Conservation (phyloP, 1,139 yeast genomes). For the Kodamaea ohmeri region DNA sequence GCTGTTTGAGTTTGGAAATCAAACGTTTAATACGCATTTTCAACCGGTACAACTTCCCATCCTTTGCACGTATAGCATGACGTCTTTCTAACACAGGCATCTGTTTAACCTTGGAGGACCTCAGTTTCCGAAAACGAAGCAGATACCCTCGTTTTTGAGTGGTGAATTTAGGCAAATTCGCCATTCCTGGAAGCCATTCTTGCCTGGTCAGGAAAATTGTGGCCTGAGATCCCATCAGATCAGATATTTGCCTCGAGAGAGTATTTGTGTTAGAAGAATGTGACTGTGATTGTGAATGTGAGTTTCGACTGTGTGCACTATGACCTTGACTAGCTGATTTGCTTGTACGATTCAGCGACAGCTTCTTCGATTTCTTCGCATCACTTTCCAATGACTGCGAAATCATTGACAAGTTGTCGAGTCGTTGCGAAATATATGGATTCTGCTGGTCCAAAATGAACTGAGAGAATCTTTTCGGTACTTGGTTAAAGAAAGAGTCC, state of each 20-base stretch:
- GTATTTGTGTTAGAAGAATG: constrained; percentile 5
- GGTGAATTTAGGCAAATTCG: constrained; percentile 2
- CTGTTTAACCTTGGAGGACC: constrained; percentile 16
- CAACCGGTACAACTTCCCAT: constrained; percentile 33
- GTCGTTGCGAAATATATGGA: constrained; percentile 25
- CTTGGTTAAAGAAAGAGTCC: constrained; percentile 27
- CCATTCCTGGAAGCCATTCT: constrained; percentile 7
- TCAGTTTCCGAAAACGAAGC: constrained; percentile 10
- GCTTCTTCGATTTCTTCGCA: constrained; percentile 12
- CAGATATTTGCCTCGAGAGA: constrained; percentile 28
- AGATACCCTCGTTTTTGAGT: constrained; percentile 6
- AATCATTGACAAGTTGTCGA: constrained; percentile 27
- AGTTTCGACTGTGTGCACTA: neutral
- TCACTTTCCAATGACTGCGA: constrained; percentile 27
- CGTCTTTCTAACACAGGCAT: constrained; percentile 22
- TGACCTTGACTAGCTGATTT: neutral
- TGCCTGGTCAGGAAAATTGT: constrained; percentile 45
- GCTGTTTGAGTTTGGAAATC: constrained; percentile 22
- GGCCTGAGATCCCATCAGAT: constrained; percentile 45
- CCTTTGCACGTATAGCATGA: constrained; percentile 36
- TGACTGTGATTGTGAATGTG: constrained; percentile 2
- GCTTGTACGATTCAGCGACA: constrained; percentile 3
- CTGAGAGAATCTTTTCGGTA: constrained; percentile 43
- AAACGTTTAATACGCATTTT: constrained; percentile 27
- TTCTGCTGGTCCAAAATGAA: constrained; percentile 40